Evolutionary conservation across 164 flowering plant species (phyloP).

Genomic region (Dillenia turbinata): DNA sequence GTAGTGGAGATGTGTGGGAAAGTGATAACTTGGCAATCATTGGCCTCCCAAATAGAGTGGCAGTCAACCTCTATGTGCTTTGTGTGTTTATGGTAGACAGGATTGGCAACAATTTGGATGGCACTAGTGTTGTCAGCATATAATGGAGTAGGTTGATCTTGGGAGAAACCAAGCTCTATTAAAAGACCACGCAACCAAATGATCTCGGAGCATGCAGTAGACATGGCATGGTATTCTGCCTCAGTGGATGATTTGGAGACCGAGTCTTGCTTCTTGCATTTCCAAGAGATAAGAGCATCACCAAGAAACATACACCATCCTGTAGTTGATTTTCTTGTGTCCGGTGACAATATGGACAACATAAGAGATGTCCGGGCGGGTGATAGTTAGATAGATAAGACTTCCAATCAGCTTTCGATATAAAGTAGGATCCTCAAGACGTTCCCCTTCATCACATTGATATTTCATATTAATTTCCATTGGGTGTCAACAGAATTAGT

Average conservation of each 20-base stretch:
- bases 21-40: neutral
- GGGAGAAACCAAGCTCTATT: slow-evolving; percentile 6
- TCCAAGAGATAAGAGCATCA: slow-evolving; percentile 2
- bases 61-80: neutral
- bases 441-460: too few relatives aligned
- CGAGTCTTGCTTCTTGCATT: neutral
- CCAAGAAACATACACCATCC: slow-evolving; percentile 10
- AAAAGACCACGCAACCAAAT: slow-evolving; percentile 6
- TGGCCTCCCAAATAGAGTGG: slow-evolving; percentile 6
- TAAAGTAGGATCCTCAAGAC: too few relatives aligned
- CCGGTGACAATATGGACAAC: too few relatives aligned
- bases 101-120: too few relatives aligned
- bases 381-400: too few relatives aligned
- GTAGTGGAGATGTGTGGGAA: slow-evolving; percentile 3
- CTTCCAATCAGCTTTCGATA: too few relatives aligned
- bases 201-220: slow-evolving; percentile 5
- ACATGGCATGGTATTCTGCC: neutral
- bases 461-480: neutral
- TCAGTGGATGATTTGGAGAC: neutral
- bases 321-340: slow-evolving; percentile 2
- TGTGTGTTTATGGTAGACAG: too few relatives aligned
- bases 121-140: neutral
- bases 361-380: too few relatives aligned
- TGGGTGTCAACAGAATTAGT: neutral
- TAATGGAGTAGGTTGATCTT: slow-evolving; percentile 3